phyloP scores from a whole-genome alignment of 306 rosid species.

The Quercus berberidifolia region DNA sequence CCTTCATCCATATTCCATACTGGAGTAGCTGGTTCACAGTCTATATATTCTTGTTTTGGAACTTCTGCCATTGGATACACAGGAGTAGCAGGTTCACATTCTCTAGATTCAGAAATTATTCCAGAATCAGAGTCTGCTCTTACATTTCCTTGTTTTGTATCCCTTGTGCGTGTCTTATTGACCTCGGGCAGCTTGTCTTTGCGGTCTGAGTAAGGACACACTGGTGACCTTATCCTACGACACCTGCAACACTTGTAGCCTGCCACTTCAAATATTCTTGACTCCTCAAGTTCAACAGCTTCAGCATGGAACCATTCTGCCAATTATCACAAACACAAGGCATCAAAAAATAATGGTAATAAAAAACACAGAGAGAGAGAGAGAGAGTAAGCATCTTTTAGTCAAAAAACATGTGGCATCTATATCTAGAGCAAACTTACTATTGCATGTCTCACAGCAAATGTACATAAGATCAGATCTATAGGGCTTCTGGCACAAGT shows the following conservation, averaged over 20 bases:
- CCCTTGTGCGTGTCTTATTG: constrained; percentile 35
- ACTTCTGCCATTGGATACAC: constrained; percentile 48
- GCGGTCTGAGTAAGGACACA: constrained; percentile 65
- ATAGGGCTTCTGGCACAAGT: constrained; percentile 69
- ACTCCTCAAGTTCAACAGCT: constrained; percentile 84
- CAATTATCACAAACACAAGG: constrained; percentile 21
- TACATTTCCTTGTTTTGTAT: constrained; percentile 48
- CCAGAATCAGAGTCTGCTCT: constrained; percentile 53
- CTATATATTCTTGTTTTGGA: constrained; percentile 35
- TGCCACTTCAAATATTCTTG: constrained; percentile 51
- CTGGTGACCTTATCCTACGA: constrained; percentile 88
- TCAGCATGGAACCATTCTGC: constrained; percentile 98
- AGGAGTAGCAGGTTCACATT: constrained; percentile 54
- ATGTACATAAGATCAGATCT: constrained; percentile 76
- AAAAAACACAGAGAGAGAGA: neutral
- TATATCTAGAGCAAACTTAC: constrained; percentile 47
- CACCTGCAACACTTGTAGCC: constrained; percentile 97
- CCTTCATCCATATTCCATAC: constrained; percentile 47
- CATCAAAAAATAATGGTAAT: neutral
- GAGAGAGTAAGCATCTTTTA: neutral
- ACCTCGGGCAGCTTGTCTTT: constrained; percentile 36
- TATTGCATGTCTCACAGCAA: constrained; percentile 67
- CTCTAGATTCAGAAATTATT: constrained; percentile 38
- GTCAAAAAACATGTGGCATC: neutral
- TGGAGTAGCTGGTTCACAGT: constrained; percentile 49